Percentiles rank a stretch among this genome's conserved stretches.
Evolutionary conservation across 192 early-diverging fungal species (phyloP).

Genomic region (Coemansia umbellata): DNA sequence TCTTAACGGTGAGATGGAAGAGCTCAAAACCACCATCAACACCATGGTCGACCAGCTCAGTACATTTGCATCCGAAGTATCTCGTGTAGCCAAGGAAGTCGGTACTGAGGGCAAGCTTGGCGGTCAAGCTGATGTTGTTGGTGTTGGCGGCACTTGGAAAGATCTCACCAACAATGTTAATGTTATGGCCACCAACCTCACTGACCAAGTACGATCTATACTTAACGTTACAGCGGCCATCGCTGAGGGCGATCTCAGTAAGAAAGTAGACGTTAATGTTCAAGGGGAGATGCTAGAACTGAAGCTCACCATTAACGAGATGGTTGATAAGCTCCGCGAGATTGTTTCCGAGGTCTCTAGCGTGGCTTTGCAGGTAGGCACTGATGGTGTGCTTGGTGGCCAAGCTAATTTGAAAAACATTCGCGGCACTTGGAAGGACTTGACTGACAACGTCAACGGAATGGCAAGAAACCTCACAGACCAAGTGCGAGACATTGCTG

Average conservation of each 20-base stretch:
- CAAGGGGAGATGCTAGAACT: conserved; percentile 59
- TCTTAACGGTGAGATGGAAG: conserved; percentile 59
- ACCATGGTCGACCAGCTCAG: conserved; percentile 35
- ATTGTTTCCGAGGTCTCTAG: conserved; percentile 53
- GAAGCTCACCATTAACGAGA: conserved; percentile 51
- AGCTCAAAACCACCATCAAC: conserved; percentile 56
- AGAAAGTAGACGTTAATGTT: conserved; percentile 52
- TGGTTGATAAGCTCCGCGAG: conserved; percentile 53
- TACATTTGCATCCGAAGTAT: conserved; percentile 41
- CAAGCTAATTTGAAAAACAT: conserved; percentile 52
- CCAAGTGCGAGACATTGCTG: conserved; percentile 57
- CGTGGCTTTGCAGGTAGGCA: conserved; percentile 55
- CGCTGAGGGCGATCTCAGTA: conserved; percentile 54
- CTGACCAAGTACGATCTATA: conserved; percentile 61
- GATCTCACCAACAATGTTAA: conserved; percentile 61
- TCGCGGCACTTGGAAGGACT: conserved; percentile 54
- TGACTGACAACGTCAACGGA: conserved; percentile 57
- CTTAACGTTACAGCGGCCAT: conserved; percentile 58
- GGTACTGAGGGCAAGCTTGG: conserved; percentile 65
- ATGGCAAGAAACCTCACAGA: conserved; percentile 62
- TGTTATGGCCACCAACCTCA: conserved; percentile 56
- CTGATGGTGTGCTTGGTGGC: conserved; percentile 54
- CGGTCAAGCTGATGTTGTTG: conserved; percentile 55
- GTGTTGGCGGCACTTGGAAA: conserved; percentile 60
- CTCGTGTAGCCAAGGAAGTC: conserved; percentile 19